Percentiles rank a stretch among this genome's conserved stretches.
phyloP scores from a whole-genome alignment of 306 rosid genomes.

The Rosa lucieae region DNA sequence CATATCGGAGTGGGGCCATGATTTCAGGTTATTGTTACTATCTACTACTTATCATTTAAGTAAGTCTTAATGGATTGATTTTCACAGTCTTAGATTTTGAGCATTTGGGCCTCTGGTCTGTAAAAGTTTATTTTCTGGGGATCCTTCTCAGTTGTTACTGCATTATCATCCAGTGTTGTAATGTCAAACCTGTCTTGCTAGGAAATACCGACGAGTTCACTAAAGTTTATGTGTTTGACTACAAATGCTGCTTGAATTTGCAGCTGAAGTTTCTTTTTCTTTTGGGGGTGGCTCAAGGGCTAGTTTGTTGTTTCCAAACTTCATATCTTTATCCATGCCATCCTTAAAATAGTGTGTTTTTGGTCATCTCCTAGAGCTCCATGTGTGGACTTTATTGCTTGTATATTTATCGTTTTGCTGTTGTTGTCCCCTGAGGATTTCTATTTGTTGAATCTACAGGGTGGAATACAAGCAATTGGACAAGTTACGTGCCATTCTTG shows the following conservation, averaged over 20 bases:
- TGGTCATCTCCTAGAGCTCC: background rate
- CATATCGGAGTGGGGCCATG: constrained; percentile 96
- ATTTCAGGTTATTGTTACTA: constrained; percentile 52
- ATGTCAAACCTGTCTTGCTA: background rate
- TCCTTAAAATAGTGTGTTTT: background rate
- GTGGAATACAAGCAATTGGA: constrained; percentile 76
- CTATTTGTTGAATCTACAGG: constrained; percentile 36
- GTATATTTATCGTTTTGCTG: background rate
- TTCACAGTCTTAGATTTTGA: background rate
- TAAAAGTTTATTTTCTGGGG: background rate
- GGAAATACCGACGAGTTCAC: background rate
- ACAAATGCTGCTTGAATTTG: background rate
- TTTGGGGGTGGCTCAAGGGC: background rate
- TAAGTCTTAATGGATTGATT: constrained; percentile 10
- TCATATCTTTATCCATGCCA: background rate
- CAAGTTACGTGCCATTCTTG: constrained; percentile 66
- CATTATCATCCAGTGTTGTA: background rate
- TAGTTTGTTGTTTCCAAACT: background rate
- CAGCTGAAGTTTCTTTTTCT: background rate
- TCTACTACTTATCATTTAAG: background rate
- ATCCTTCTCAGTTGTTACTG: background rate
- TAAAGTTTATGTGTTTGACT: background rate
- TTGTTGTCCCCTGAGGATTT: constrained; percentile 8
- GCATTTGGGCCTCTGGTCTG: constrained; percentile 4
- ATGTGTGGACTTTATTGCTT: background rate